A percentile compares a stretch with the other conserved stretches of the same genome.
Evolutionary conservation across 345 rosid genomes (phyloP).

Genomic region (Dipteronia sinensis): DNA sequence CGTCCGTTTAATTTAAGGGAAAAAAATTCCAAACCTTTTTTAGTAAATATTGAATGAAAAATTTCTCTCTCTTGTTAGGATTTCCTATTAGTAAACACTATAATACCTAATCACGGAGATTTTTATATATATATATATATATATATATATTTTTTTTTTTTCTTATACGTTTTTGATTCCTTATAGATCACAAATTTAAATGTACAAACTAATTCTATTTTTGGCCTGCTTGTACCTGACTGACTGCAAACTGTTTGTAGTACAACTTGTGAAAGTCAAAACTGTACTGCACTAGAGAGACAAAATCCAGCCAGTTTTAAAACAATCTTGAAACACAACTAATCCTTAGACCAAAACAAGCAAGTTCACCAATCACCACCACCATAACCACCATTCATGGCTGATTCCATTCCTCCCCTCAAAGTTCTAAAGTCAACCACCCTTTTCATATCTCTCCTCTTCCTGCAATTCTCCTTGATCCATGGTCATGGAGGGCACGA

Average conservation of each 20-base stretch:
- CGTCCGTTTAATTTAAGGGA: too few relatives aligned
- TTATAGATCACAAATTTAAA: too few relatives aligned
- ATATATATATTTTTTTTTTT: too few relatives aligned
- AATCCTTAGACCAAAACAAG: background rate
- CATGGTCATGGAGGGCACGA: conserved; percentile 47
- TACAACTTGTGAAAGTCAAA: conserved; percentile 23
- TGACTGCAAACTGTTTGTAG: background rate
- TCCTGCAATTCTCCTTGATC: conserved; percentile 42
- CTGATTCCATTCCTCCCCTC: conserved; percentile 17
- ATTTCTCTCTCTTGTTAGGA: too few relatives aligned
- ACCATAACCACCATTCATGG: conserved; percentile 20
- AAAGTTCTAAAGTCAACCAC: conserved; percentile 48
- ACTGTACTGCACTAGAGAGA: conserved; percentile 23
- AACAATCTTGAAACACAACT: background rate
- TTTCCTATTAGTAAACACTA: too few relatives aligned
- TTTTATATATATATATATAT: too few relatives aligned
- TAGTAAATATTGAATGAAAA: too few relatives aligned
- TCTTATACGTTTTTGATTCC: too few relatives aligned
- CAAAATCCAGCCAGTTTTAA: background rate
- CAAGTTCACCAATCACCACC: background rate
- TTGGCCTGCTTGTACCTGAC: background rate
- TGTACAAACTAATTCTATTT: background rate
- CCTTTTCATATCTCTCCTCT: conserved; percentile 34
- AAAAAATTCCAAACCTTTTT: too few relatives aligned
- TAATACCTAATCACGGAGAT: too few relatives aligned